Evolutionary conservation across 805 yeast species (phyloP).

Genomic region (Cyberlindnera maclurae): DNA sequence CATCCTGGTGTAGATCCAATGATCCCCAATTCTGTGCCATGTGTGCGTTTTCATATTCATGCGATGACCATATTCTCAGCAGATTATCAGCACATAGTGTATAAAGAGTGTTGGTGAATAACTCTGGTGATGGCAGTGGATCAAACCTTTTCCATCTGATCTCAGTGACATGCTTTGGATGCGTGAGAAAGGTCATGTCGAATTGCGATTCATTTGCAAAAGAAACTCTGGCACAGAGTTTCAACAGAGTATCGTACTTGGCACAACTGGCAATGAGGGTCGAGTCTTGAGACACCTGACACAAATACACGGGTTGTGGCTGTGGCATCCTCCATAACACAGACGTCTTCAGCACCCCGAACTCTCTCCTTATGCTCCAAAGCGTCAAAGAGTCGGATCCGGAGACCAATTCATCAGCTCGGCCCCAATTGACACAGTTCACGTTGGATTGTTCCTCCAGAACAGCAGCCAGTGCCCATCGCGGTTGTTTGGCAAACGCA

Average conservation of each 20-base stretch:
- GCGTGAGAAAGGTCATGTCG: slow-evolving; percentile 63
- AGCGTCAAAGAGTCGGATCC: slow-evolving; percentile 53
- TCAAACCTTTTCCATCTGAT: slow-evolving; percentile 49
- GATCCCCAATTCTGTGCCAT: slow-evolving; percentile 53
- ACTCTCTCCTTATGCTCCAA: slow-evolving; percentile 42
- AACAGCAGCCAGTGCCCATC: slow-evolving; percentile 33
- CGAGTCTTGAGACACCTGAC: slow-evolving; percentile 61
- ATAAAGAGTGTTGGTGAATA: slow-evolving; percentile 48
- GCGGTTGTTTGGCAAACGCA: slow-evolving; percentile 32
- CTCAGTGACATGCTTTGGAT: slow-evolving; percentile 48
- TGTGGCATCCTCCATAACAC: slow-evolving; percentile 38
- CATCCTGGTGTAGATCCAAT: slow-evolving; percentile 24
- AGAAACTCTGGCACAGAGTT: slow-evolving; percentile 70
- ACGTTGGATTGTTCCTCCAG: slow-evolving; percentile 26
- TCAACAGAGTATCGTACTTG: slow-evolving; percentile 56
- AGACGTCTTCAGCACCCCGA: slow-evolving; percentile 30
- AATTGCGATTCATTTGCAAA: slow-evolving; percentile 60
- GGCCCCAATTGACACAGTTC: slow-evolving; percentile 49
- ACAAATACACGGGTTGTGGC: slow-evolving; percentile 52
- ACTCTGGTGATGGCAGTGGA: slow-evolving; percentile 25
- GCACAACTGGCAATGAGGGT: slow-evolving; percentile 59
- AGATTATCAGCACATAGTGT: slow-evolving; percentile 54
- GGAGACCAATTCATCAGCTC: slow-evolving; percentile 45
- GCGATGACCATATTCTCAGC: slow-evolving; percentile 64
- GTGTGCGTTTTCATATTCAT: slow-evolving; percentile 50